Evolutionary conservation across 306 rosid species (phyloP), one percentile per base, ranked within the genome.

Genomic region (Ormosia emarginata): DNA sequence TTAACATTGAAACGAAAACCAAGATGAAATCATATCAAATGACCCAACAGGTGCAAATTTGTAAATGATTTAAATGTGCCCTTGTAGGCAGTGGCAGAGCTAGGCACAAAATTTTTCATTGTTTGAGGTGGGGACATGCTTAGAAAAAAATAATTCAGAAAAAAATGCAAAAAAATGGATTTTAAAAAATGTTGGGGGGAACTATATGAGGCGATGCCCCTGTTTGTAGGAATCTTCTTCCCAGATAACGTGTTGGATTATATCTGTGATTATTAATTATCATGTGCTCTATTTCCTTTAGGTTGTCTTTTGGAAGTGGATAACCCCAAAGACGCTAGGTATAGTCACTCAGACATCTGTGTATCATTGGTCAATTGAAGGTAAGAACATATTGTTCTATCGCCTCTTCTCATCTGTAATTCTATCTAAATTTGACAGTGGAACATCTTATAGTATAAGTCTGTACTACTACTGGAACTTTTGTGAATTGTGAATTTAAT

Each of bases 301-400:
- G 97, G 83, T 92, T 78, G 97, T 92, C 61, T 92, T 92, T 80
- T 92, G 95, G 95, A 92, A 91, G 88, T 92, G 97, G 95, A 79
- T 92, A 82, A 83, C 95, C 24, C 83, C 93, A 24, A 89, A 87
- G 79, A 13, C 40, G 49, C 49, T 92, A 64, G 97, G 95, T 47
- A 65, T 92, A 58, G 95, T 92, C 66, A 92, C 97, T 18, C 95
- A 82, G 59, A 73, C 92, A 32, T 88, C 93, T 58, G 97, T 89
- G 30, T 90, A 88, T 84, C 97, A 92, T 81, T 92, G 97, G 97
- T 88, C 91, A 30, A 79, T 91, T 70, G 97, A 92, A 75, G 97
- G 97, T 87, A 79, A 74, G 43, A 36, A 46, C 30, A 30, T 0
- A 33, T 63, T 73, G 56, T 67, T 71, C 50, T 49, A 13, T 73